Evolutionary conservation across 2,329 filamentous ascomycete species (phyloP), one percentile per base, ranked within the genome.

Genomic region (Nothophoma quercina): DNA sequence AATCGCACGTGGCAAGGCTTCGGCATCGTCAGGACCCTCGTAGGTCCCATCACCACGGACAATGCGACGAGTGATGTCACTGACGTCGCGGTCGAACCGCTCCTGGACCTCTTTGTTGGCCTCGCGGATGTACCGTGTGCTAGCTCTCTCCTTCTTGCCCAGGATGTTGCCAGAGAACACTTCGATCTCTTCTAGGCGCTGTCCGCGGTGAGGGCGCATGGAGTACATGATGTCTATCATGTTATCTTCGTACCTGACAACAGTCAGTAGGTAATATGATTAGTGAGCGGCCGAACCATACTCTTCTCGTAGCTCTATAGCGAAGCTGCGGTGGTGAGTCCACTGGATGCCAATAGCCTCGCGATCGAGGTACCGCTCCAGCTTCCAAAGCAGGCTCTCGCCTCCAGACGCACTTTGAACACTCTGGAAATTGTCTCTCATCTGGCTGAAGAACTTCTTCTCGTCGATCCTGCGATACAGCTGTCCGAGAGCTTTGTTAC

Each of bases 391-490:
- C 7, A 72, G 29, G 2, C 55, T 58, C 10, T 64, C 56, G 16
- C 34, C 25, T 8, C 45, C 45, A 36, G 22, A 44, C 5, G 22
- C 12, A 12, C 43, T 34, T 7, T 48, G 59, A 13, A 43, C 45
- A 0, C 23, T 34, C 8, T 62, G 46, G 32, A 62, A 64, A 5
- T 62, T 55, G 16, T 50, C 45, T 26, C 69, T 62, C 61, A 72
- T 66, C 25, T 53, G 52, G 3, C 56, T 39, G 33, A 71, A 88
- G 34, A 93, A 88, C 44, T 81, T 80, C 36, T 80, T 79, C 70
- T 95, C 90, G 60, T 96, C 85, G 9, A 96, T 86, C 0, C 80
- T 82, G 1, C 89, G 84, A 67, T 89, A 95, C 0, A 96, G 77
- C 4, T 80, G 73, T 0, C 91, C 91, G 0, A 95, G 80, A 0